Base-by-base conservation (phyloP, 192 early-diverging fungal genomes). In the Backusella westeae region DNA sequence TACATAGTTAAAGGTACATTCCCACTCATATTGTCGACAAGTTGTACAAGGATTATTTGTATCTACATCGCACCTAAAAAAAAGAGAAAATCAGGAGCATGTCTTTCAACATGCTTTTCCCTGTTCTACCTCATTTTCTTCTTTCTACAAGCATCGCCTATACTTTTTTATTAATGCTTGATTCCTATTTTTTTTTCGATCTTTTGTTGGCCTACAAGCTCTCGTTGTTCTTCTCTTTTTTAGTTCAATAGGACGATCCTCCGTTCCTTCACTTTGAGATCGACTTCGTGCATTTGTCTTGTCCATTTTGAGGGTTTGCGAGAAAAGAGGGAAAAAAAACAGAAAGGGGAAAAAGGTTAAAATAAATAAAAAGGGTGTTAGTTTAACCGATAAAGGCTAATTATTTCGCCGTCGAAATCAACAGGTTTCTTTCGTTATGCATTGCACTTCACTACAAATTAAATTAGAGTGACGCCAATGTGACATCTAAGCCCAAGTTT, bases 1-100 rank as follows among this genome's bases (percentile, higher is more conserved):
- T 76, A 77, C 76, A 38, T 80, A 69, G 36, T 80, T 76, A 39
- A 80, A 80, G 7, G 79, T 80, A 39, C 79, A 80, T 49, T 75
- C 71, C 79, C 79, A 80, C 65, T 59, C 75, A n/a, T 75, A 76
- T 53, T 80, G 79, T 56, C 34, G 42, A 26, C 79, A 80, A 5
- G 79, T 80, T 3, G 79, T 53, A 53, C 79, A 80, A 39, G 79
- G 79, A 15, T 69, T 34, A 15, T 42, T 36, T 15, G 23, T 67
- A 42, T 80, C 71, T 21, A 80, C 79, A 76, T 80, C 75, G 36
- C 79, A 80, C 19, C 79, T 80, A 59, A 32, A 32, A 32, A 32
- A 32, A 32, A 56, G 56, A 34, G 63, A 17, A 3, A 72, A 63
- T 63, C 2, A 34, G n/a, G 3, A 49, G 19, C 15, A 21, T 49